Evolutionary conservation across 164 flowering plant genomes (phyloP), one percentile per base, ranked within the genome.

Genomic region (Amborella trichopoda): DNA sequence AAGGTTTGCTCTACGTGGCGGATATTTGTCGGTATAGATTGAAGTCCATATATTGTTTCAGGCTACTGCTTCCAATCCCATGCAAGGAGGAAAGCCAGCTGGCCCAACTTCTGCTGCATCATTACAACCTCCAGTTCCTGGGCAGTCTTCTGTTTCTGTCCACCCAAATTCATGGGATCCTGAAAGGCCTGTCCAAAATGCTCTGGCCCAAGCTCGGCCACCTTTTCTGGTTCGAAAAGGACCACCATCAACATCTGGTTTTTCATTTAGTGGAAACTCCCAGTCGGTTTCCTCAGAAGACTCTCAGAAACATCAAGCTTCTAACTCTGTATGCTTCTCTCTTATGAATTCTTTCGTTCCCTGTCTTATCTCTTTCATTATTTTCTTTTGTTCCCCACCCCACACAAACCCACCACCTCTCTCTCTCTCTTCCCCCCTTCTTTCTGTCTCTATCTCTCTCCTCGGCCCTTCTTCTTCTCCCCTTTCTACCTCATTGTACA

Each of bases 101-200:
- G 32, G 41, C 22, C 49, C 59, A 39, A 19, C 56, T 24, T 44
- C 52, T 44, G 57, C 48, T 41, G 44, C 65, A 39, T 49, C 49
- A 4, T 36, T 49, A 21, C 66, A 67, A 40, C 56, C 66, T 52
- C 64, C 65, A 11, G 59, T 27, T 42, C 59, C 59, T 21, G 61
- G 49, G 42, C 65, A 50, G 36, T 45, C 52, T 11, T 9, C 16
- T 38, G 16, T 38, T 38, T 19, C 41, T 49, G 66, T 58, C 24
- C 58, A 14, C 16, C 44, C 53, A 11, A 64, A 49, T 55, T 33
- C 52, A 30, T 58, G 37, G 54, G 52, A 16, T 42, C 49, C 55
- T 52, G 62, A 60, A 49, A 48, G 44, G 18, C 54, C 39, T 60
- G 23, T 53, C 32, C 48, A 27, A 22, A 33, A 33, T 28, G 32